Base-by-base conservation (phyloP, 2,329 filamentous ascomycete species). In the Sporothrix pallida region DNA sequence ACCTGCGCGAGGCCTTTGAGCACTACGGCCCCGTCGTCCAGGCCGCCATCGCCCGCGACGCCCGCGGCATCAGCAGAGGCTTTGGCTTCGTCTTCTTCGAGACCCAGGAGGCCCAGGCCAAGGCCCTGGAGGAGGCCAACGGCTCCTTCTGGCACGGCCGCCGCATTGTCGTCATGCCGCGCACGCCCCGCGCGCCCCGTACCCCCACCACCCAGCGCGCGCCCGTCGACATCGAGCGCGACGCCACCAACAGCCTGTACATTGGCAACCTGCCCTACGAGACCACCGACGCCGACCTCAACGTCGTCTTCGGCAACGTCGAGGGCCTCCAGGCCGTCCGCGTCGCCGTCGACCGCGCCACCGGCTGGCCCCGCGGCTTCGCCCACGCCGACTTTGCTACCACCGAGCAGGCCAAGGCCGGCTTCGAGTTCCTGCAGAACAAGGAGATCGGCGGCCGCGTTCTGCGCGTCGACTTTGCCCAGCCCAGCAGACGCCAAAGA, bases 251-350 rank as follows among this genome's bases (percentile, higher is more conserved):
- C n/a, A 78, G 76, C 54, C 78, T 97, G 48, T 97, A 92, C 84
- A 88, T 97, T 77, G 93, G 94, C 77, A 96, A 96, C 84, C 89
- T 97, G 82, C 90, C 93, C 12, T 96, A 92, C 80, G 92, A 97
- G 83, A 92, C 95, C 84, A 92, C 92, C 9, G 94, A 97, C 79
- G 88, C 89, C 72, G 94, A 97, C 79, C 85, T 97, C 72, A 94
- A 95, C 82, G 86, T 90, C 71, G 82, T 97, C 37, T 95, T 97
- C 87, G 85, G 87, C 74, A 87, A 89, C 31, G 85, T 97, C 74
- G 84, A 87, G 69, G 91, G 93, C 80, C 87, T 95, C 67, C 83
- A 87, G 72, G 92, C 95, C 78, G 90, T 97, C 67, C 90, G 94
- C 75, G 91, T 97, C 73, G 92, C 94, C 70, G 92, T 96, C 78